Evolutionary conservation across 164 flowering plant genomes (phyloP), one percentile per base, ranked within the genome.

Genomic region (Buxus sempervirens): DNA sequence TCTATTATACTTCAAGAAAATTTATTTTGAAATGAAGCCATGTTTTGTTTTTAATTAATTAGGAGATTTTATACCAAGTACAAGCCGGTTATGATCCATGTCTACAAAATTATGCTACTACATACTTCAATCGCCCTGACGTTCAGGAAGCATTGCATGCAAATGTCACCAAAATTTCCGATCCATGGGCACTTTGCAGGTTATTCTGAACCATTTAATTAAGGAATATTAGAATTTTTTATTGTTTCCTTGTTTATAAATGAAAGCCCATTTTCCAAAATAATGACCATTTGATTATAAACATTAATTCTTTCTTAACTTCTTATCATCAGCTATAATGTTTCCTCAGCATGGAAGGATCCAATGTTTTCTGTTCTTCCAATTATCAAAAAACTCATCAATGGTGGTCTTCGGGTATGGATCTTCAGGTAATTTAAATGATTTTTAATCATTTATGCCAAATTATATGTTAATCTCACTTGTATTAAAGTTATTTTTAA

Each of bases 121-220:
- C 42, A 21, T 70, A 70, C 61, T 62, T 62, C 42, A 70, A 70
- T 45, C 51, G 53, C 23, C 72, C 72, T 7, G 54, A 70, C 2
- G 72, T 70, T 27, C 72, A 70, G 54, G 41, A 32, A 32, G 72
- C 72, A 7, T 42, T 72, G 27, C 75, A 72, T 18, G 75, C 70
- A 27, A 72, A 72, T 32, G 51, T 36, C 57, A 62, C 64, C 1
- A 56, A 25, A 28, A 63, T 70, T 58, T 16, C 61, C 10, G 24
- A 56, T 28, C 58, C 9, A 9, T 70, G 73, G 73, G 23, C 36
- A 16, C 54, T 60, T 24, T 70, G 73, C 68, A 70, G 56, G 75
- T 72, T 24, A 25, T 45, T 15, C 12, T 10, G 12, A 15, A 45
- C 1, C 51, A 45, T 10, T 45, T 45, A 1, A 10, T 10, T 45